Base-by-base conservation (phyloP, 768 basidiomycete species). In the Psilocybe sp. region DNA sequence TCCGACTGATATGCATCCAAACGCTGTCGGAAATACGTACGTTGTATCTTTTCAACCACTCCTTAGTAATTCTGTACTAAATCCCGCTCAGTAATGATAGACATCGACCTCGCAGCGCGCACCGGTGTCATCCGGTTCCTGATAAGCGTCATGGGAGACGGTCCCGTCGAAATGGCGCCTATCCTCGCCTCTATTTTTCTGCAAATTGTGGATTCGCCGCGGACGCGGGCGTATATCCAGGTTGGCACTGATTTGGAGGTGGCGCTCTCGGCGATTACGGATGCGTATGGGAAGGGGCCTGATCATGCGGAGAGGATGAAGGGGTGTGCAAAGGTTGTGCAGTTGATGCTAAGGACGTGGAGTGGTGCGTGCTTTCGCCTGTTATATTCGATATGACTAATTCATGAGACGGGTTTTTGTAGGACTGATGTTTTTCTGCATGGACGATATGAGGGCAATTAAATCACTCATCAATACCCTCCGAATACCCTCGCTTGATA, bases 381-480 rank as follows among this genome's bases (percentile, higher is more conserved):
- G 2, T 8, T 51, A 31, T 44, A n/a, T n/a, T n/a, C 5, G 13
- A 39, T 33, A 40, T 28, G 11, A 31, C 20, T 15, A 37, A 43
- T 5, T 13, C 31, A 18, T 36, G 37, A 47, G 20, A 36, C 23
- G n/a, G n/a, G 42, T 46, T 16, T 43, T 48, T n/a, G 2, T 41
- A 76, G 96, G 96, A 10, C 64, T 98, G 19, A 85, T 98, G 80
- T 98, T 96, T 64, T 85, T 96, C 59, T 96, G 92, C 66, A 84
- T 94, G 80, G 81, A 94, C 61, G 83, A 91, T 56, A 88, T 89
- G 75, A 75, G 82, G 32, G 92, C 94, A 0, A 85, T 99, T 47
- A 82, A 85, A 44, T 87, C 90, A 4, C 69, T 98, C 28, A 78
- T 98, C 28, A 81, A 94, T 58, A 91, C 88, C 0, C 75, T 99